Evolutionary conservation across 148 eudicot species (phyloP).

Genomic region (Vaccinium darrowii): DNA sequence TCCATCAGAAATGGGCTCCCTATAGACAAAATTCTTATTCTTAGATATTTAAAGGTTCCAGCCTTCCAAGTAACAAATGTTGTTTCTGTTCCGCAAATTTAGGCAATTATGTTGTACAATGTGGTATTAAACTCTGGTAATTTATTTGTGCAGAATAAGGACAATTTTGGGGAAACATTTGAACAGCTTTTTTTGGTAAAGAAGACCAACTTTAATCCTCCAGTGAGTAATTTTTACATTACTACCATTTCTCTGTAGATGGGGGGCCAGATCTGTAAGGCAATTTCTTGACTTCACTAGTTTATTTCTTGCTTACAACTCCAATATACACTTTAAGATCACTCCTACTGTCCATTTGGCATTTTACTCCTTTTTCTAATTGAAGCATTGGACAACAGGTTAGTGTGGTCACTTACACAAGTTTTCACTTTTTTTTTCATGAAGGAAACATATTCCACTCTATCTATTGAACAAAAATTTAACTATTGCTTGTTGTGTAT

Average conservation of each 20-base stretch:
- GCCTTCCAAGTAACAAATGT: neutral
- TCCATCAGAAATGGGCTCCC: neutral
- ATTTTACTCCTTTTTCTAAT: neutral
- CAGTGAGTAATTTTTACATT: slow-evolving; percentile 40
- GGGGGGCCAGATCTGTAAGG: neutral
- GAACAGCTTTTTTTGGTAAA: slow-evolving; percentile 47
- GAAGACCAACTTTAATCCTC: slow-evolving; percentile 59
- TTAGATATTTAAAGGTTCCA: neutral
- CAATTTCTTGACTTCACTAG: neutral
- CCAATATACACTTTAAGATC: neutral
- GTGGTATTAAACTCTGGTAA: neutral
- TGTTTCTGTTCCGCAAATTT: neutral
- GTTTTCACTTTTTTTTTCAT: too few species aligned
- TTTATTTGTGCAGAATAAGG: slow-evolving; percentile 57
- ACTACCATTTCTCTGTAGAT: neutral
- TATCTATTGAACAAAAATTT: too few species aligned
- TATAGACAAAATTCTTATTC: neutral
- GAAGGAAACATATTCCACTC: too few species aligned
- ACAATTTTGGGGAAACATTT: slow-evolving; percentile 44
- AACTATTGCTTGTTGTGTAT: too few species aligned
- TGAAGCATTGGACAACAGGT: neutral
- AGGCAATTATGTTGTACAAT: neutral
- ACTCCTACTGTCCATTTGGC: neutral
- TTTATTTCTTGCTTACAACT: neutral
- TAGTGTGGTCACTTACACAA: too few species aligned